Conservation (phyloP, 2,329 filamentous ascomycete species). For the Penicillium sumatraense region DNA sequence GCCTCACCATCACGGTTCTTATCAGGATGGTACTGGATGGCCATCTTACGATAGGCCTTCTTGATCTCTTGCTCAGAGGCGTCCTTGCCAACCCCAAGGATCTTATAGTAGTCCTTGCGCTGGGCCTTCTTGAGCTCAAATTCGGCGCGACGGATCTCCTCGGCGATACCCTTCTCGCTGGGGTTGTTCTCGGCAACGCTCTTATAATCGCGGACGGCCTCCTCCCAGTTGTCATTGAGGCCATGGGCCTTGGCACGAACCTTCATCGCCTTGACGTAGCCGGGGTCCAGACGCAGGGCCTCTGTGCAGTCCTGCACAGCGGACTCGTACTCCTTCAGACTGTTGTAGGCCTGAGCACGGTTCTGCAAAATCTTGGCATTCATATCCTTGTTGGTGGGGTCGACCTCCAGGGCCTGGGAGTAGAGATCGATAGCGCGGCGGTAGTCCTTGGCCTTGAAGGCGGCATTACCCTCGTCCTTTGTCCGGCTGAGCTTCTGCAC, state of each 20-base stretch:
- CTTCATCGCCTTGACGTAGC: conserved; percentile 88
- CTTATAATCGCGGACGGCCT: conserved; percentile 88
- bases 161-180: conserved; percentile 75
- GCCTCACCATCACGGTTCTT: conserved; percentile 87
- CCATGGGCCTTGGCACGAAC: conserved; percentile 91
- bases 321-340: conserved; percentile 78
- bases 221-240: conserved; percentile 86
- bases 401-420: conserved; percentile 78
- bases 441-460: conserved; percentile 85
- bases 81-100: conserved; percentile 84
- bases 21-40: conserved; percentile 93
- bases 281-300: conserved; percentile 79
- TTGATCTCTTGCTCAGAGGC: conserved; percentile 86
- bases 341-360: conserved; percentile 78
- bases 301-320: conserved; percentile 86
- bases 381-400: conserved; percentile 85
- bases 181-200: conserved; percentile 81
- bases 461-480: conserved; percentile 89
- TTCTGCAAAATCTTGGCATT: conserved; percentile 97
- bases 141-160: conserved; percentile 88
- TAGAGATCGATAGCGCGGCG: conserved; percentile 84
- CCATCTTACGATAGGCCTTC: conserved; percentile 93
- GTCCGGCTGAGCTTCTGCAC: conserved; percentile 91
- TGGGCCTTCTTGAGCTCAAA: conserved; percentile 96
- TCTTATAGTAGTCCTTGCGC: conserved; percentile 97